phyloP scores from a whole-genome alignment of 495 filamentous ascomycete genomes.

The Acidiella bohemica region DNA sequence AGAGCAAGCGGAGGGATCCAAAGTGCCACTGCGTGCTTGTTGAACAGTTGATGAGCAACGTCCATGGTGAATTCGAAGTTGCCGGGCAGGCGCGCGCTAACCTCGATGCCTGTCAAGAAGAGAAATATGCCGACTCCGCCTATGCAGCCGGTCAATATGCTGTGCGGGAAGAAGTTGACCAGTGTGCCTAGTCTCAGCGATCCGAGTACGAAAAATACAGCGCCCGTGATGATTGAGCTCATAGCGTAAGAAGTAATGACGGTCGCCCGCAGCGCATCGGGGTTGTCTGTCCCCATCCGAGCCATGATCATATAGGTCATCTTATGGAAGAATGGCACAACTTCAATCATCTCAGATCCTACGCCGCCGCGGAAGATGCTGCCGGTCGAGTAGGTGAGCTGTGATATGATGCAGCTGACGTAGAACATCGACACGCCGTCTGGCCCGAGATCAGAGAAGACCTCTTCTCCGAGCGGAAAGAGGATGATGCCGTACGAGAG shows the following conservation, averaged over 20 bases:
- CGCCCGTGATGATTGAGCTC: constrained; percentile 79
- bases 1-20: constrained; percentile 72
- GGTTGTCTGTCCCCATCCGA: constrained; percentile 63
- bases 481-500: constrained; percentile 95
- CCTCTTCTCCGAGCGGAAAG: constrained; percentile 73
- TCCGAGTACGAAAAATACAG: constrained; percentile 86
- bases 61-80: constrained; percentile 63
- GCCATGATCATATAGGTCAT: constrained; percentile 57
- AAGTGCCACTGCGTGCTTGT: constrained; percentile 56
- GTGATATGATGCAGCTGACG: constrained; percentile 88
- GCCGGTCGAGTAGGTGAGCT: constrained; percentile 80
- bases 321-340: constrained; percentile 22
- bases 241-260: constrained; percentile 82
- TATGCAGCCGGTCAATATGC: constrained; percentile 94
- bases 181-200: constrained; percentile 71
- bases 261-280: constrained; percentile 76
- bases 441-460: constrained; percentile 70
- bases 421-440: constrained; percentile 98
- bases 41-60: constrained; percentile 61
- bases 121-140: constrained; percentile 97
- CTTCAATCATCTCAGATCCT: constrained; percentile 78
- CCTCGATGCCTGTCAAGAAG: constrained; percentile 78
- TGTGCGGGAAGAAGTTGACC: constrained; percentile 89
- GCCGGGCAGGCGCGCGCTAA: constrained; percentile 78
- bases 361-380: constrained; percentile 86